phyloP scores from a whole-genome alignment of 73 alveolate genomes.

The Paramecium primaurelia region DNA sequence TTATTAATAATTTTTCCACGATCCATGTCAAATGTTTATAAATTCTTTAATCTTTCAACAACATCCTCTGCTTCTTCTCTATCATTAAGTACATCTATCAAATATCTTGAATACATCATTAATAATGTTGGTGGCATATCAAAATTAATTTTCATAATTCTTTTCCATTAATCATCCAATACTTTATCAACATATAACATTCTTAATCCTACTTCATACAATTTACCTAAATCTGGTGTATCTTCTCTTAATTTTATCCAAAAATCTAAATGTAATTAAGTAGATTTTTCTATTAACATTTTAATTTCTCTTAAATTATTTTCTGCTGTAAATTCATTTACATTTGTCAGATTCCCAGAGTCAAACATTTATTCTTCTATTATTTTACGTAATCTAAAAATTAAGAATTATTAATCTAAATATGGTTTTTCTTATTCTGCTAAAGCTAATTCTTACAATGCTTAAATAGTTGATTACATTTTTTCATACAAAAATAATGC shows the following conservation, averaged over 20 bases:
- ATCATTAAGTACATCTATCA: conserved; percentile 49
- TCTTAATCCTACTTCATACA: conserved; percentile 53
- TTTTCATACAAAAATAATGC: conserved; percentile 42
- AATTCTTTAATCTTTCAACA: conserved; percentile 35
- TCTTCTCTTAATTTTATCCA: conserved; percentile 50
- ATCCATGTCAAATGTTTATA: conserved; percentile 43
- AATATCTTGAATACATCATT: conserved; percentile 52
- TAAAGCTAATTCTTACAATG: conserved; percentile 14
- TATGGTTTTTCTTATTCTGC: conserved; percentile 55
- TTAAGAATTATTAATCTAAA: conserved; percentile 36
- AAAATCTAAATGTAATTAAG: conserved; percentile 43
- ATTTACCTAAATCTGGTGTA: conserved; percentile 53
- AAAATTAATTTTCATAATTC: conserved; percentile 26
- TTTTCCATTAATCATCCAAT: conserved; percentile 57
- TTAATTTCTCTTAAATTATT: conserved; percentile 44
- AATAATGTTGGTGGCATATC: conserved; percentile 49
- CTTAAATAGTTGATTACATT: conserved; percentile 40
- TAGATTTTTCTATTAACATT: conserved; percentile 30
- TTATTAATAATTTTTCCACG: conserved; percentile 44
- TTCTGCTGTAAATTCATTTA: conserved; percentile 54
- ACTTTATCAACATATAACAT: conserved; percentile 40
- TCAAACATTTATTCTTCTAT: conserved; percentile 55
- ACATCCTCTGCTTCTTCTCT: conserved; percentile 59
- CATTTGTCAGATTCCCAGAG: conserved; percentile 39
- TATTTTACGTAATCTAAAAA: conserved; percentile 34